Conservation (phyloP, 176 grass and related monocot genomes). For the Eremochloa ophiuroides region DNA sequence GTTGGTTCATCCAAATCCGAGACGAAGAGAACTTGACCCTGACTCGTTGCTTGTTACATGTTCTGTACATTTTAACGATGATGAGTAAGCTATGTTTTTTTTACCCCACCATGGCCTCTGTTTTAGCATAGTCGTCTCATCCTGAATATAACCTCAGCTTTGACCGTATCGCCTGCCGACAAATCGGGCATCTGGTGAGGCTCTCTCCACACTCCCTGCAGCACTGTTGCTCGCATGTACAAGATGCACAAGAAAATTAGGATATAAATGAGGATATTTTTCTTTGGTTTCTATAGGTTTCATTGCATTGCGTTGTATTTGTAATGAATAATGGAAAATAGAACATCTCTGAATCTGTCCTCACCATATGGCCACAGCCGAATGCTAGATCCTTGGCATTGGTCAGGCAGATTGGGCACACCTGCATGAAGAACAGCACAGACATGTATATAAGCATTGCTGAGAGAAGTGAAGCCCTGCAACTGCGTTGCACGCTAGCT, state of each 20-base stretch:
- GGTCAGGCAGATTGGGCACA: constrained; percentile 85
- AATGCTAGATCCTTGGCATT: constrained; percentile 81
- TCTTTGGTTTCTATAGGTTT: background rate
- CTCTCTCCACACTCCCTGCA: constrained; percentile 85
- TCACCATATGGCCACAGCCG: constrained; percentile 88
- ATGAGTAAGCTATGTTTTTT: background rate
- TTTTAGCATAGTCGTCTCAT: background rate
- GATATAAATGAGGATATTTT: background rate
- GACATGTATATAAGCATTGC: background rate
- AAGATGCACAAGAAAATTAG: background rate
- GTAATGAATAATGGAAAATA: background rate
- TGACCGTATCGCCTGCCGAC: constrained; percentile 59
- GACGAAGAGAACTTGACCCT: background rate
- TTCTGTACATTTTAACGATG: background rate
- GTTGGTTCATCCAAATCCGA: background rate
- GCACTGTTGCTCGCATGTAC: constrained; percentile 36
- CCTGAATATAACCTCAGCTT: constrained; percentile 75
- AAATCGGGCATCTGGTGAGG: constrained; percentile 86
- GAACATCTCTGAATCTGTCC: background rate
- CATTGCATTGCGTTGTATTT: background rate
- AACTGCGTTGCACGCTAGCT: background rate
- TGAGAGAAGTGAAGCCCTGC: too few species aligned
- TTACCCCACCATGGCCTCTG: background rate
- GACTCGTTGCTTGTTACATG: background rate
- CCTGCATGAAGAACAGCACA: constrained; percentile 29